Base-by-base conservation (phyloP, 257 asterid species). In the Osmanthus fragrans region DNA sequence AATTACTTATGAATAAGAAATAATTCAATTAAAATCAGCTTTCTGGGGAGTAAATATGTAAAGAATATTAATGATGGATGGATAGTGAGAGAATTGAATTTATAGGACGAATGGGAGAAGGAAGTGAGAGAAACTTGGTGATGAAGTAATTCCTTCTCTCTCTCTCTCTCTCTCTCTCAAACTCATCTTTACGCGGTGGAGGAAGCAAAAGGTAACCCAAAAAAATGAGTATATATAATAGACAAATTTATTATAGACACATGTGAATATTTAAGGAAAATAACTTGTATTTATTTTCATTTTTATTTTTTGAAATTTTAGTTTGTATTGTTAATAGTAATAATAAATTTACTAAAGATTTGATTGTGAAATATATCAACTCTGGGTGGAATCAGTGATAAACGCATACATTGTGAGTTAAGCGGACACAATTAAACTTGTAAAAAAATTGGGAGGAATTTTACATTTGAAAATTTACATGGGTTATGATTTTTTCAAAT, bases 121-220 rank as follows among this genome's bases (percentile, higher is more conserved):
- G 36, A 39, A 56, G 18, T 11, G 49, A 60, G 70, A 75, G 72
- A 73, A 83, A 84, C 88, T 84, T 90, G 82, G 75, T 1, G 78
- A 37, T 74, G 73, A 90, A 85, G 92, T 84, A 77, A 85, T 86
- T 76, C 89, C 63, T 79, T 79, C 73, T 74, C 72, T 85, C 76
- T 25, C 70, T 39, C 45, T 37, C 42, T 79, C 73, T 74, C 72
- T 85, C 76, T 25, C 70, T 71, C 29, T 60, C 0, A 76, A 79
- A 60, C 81, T 76, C 29, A 78, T 49, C 82, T 39, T 27, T 7
- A 73, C 80, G 86, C 86, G 82, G 78, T 69, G 77, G 79, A 34
- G 13, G 79, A 72, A 76, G 80, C 70, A 42, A 73, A 80, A 81
- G 42, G 66, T 58, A 4, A 32, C 23, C 30, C 66, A 27, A 30